phyloP scores from a whole-genome alignment of 331 rosid genomes.

The Acacia pycnantha region DNA sequence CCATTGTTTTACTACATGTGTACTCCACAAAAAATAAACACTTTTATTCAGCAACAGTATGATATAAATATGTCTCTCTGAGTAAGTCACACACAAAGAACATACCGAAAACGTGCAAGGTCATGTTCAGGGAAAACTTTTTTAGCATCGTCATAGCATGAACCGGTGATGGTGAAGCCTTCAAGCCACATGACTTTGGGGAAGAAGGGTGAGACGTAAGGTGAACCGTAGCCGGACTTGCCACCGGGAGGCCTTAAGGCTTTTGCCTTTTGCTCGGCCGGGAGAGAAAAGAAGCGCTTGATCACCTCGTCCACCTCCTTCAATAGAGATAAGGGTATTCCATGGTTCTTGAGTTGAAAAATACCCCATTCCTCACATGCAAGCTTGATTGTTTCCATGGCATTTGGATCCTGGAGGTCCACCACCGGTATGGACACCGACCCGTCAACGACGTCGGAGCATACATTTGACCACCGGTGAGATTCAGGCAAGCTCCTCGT shows the following conservation, averaged over 20 bases:
- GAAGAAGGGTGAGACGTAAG: neutral
- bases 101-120: neutral
- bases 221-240: neutral
- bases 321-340: neutral
- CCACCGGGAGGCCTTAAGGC: neutral
- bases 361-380: neutral
- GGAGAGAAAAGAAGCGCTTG: neutral
- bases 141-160: neutral
- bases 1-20: constrained; percentile 49
- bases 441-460: neutral
- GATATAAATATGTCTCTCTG: neutral
- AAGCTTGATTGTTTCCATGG: constrained; percentile 14
- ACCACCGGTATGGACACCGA: constrained; percentile 44
- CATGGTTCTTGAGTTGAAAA: neutral
- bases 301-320: neutral
- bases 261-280: neutral
- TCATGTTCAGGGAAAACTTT: neutral
- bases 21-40: neutral
- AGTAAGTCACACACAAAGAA: neutral
- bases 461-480: neutral
- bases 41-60: no score
- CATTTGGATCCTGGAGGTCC: constrained; percentile 57
- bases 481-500: neutral
- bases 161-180: neutral
- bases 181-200: neutral